Evolutionary conservation across 2,329 filamentous ascomycete species (phyloP).

Genomic region (Fonsecaea pugnacius): DNA sequence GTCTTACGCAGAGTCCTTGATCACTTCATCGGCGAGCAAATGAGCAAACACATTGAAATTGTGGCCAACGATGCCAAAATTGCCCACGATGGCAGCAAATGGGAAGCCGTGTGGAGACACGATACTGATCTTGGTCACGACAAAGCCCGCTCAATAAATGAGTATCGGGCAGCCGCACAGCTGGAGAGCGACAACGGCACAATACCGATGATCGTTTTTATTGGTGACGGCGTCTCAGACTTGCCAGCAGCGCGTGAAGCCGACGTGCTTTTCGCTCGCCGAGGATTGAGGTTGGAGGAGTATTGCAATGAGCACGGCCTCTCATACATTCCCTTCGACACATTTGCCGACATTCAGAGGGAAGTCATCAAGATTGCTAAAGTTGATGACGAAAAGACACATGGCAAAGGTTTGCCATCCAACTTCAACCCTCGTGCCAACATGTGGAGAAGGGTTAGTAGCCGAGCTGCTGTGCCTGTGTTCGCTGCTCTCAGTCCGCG

Average conservation of each 20-base stretch:
- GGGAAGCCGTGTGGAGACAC: conserved; percentile 71
- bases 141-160: conserved; percentile 67
- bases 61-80: conserved; percentile 70
- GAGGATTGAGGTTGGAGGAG: conserved; percentile 67
- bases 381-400: conserved; percentile 65
- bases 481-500: conserved; percentile 58
- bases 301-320: conserved; percentile 68
- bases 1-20: conserved; percentile 66
- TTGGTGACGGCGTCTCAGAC: conserved; percentile 71
- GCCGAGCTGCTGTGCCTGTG: conserved; percentile 58
- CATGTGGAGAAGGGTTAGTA: conserved; percentile 67
- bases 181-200: conserved; percentile 63
- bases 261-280: conserved; percentile 69
- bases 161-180: conserved; percentile 61
- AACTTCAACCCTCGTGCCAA: conserved; percentile 71
- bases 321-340: conserved; percentile 65
- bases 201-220: conserved; percentile 70
- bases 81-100: conserved; percentile 59
- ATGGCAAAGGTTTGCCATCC: conserved; percentile 62
- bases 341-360: conserved; percentile 67
- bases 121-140: conserved; percentile 69
- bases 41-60: conserved; percentile 65
- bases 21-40: conserved; percentile 66
- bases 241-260: conserved; percentile 68
- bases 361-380: conserved; percentile 63